These are phyloP conservation scores for Achaetomiella virescens DNA, from an alignment of 495 filamentous ascomycete species.

Conservation along the genomic window DNA sequence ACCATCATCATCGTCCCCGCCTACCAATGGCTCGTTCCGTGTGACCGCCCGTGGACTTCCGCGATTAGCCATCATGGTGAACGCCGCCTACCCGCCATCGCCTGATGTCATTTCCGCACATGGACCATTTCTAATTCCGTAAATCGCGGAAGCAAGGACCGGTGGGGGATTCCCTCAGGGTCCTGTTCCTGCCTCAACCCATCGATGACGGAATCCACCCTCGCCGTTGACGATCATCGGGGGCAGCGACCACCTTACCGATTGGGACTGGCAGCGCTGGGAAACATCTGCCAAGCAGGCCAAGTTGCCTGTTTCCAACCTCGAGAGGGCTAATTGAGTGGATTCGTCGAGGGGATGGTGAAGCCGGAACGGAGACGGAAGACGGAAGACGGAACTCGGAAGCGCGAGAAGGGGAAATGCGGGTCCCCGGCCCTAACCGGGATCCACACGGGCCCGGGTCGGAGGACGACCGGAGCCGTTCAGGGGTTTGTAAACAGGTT, in stretches of 20 bases:
- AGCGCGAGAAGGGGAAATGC: constrained; percentile 5
- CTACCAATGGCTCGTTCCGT: neutral
- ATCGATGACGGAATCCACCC: neutral
- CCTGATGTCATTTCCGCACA: constrained; percentile 7
- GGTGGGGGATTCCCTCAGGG: neutral
- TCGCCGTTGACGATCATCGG: neutral
- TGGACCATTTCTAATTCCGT: neutral
- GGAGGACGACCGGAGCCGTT: neutral
- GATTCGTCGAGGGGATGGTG: neutral
- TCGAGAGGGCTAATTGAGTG: neutral
- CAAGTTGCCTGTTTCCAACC: neutral
- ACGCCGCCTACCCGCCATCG: neutral
- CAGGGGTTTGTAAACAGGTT: neutral
- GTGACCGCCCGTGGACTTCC: neutral
- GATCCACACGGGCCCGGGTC: neutral
- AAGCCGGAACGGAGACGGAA: constrained; percentile 19
- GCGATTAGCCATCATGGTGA: neutral
- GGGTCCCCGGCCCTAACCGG: constrained; percentile 2
- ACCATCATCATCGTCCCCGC: neutral
- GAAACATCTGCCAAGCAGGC: neutral
- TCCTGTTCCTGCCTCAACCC: neutral
- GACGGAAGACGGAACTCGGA: constrained; percentile 21
- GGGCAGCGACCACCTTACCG: neutral
- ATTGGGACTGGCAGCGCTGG: neutral
- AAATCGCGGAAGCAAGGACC: neutral